Conservation (phyloP, 345 rosid species). For the Citrus glauca region DNA sequence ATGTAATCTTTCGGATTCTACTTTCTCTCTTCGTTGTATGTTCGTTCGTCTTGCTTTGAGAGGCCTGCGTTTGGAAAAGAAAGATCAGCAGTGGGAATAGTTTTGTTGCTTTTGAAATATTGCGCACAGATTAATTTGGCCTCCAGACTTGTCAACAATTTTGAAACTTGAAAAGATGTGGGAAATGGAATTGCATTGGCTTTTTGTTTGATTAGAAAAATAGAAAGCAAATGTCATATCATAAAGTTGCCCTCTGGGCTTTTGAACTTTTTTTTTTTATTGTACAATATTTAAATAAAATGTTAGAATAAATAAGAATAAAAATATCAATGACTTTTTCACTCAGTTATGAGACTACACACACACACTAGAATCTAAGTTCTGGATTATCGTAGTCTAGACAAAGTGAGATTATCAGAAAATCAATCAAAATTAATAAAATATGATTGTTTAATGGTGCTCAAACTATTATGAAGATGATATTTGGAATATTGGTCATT, state of each 20-base stretch:
- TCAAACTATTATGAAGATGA: neutral
- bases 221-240: neutral
- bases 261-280: neutral
- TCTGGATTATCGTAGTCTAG: too few relatives aligned
- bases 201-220: neutral
- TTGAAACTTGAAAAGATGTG: slow-evolving; percentile 16
- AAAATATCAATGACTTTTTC: too few relatives aligned
- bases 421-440: too few relatives aligned
- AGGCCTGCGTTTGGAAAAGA: neutral
- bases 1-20: neutral
- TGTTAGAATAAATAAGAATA: too few relatives aligned
- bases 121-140: too few relatives aligned
- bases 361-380: too few relatives aligned
- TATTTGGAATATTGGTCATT: neutral
- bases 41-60: neutral
- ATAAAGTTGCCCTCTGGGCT: slow-evolving; percentile 7
- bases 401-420: too few relatives aligned
- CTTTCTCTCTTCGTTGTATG: neutral
- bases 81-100: neutral
- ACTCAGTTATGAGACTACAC: too few relatives aligned
- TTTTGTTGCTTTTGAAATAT: neutral
- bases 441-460: too few relatives aligned
- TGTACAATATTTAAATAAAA: neutral
- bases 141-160: neutral
- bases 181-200: neutral